Evolutionary conservation across 2,329 filamentous ascomycete species (phyloP), one percentile per base, ranked within the genome.

Genomic region (Talaromyces sp.): DNA sequence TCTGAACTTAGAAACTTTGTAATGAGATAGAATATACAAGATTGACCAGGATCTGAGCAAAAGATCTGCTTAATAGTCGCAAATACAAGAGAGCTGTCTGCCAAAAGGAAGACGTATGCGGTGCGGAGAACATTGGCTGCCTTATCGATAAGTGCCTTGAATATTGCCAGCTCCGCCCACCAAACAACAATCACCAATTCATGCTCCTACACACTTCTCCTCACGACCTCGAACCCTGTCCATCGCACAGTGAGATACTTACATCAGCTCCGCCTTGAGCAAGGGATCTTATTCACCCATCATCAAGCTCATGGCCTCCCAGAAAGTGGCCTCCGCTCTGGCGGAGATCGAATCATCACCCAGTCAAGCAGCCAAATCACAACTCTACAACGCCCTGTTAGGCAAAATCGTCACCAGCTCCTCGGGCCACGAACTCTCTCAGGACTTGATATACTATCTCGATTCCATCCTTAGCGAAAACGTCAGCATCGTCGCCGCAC

Each of bases 401-500:
- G 72, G 78, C 62, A 74, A 79, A 52, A 83, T 86, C 68, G 75
- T 82, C 53, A 69, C 76, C 11, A 76, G 76, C 58, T 67, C 71
- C 10, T 70, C 75, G 7, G 65, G 73, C 36, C 72, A 77, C 19
- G 75, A 80, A 56, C 75, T 84, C 48, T 70, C 80, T 57, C 71
- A 81, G 60, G 85, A 92, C 71, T 80, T 92, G 59, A 84, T 84
- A 60, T 83, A 84, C 66, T 86, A 89, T 64, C 78, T 86, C 56
- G 81, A 86, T 66, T 83, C 91, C 52, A 80, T 92, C 55, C 83
- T 92, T 63, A 80, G 78, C 63, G 85, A 89, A 66, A 80, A 81
- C 21, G 81, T 92, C 56, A 88, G 89, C 66, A 86, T 93, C 65
- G 88, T 94, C n/a, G 81, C 86, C 31, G 85, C 88, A 5, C 84